Conservation (phyloP, 1,139 yeast species). For the Blastobotrys persicus region DNA sequence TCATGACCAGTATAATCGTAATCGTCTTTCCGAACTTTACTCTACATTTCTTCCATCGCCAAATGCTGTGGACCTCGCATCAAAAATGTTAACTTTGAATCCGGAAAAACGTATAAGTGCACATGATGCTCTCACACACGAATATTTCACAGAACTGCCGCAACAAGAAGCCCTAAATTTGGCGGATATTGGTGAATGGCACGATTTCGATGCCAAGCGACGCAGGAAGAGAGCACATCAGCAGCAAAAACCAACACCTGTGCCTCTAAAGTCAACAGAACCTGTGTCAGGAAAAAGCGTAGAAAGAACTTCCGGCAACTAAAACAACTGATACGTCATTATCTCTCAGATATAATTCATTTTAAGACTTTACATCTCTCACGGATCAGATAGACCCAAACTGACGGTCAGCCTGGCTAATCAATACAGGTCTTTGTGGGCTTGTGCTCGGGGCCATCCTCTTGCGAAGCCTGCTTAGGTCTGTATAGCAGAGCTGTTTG, state of each 20-base stretch:
- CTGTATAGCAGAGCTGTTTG: no score
- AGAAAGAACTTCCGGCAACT: background rate
- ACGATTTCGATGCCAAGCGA: constrained; percentile 91
- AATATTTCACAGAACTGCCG: constrained; percentile 72
- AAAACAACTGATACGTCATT: background rate
- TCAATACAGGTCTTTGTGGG: no score
- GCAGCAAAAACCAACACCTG: constrained; percentile 10
- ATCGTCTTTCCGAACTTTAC: constrained; percentile 48
- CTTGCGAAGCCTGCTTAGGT: no score
- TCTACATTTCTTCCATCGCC: constrained; percentile 44
- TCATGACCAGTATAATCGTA: constrained; percentile 31
- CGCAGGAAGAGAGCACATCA: constrained; percentile 50
- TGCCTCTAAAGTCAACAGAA: background rate
- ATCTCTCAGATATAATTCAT: background rate
- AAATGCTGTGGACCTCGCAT: constrained; percentile 64
- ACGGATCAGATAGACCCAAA: no score
- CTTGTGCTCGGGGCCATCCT: no score
- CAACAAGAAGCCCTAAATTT: constrained; percentile 51
- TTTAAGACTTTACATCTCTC: background rate
- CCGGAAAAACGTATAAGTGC: constrained; percentile 68
- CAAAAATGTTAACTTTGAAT: constrained; percentile 59
- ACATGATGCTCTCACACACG: constrained; percentile 57
- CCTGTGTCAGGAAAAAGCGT: background rate
- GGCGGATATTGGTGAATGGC: constrained; percentile 81
- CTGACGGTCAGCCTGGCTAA: no score